A percentile compares a stretch with the other conserved stretches of the same genome.
Conservation (phyloP, 2,329 filamentous ascomycete species). For the Ramularia collo-cygni region DNA sequence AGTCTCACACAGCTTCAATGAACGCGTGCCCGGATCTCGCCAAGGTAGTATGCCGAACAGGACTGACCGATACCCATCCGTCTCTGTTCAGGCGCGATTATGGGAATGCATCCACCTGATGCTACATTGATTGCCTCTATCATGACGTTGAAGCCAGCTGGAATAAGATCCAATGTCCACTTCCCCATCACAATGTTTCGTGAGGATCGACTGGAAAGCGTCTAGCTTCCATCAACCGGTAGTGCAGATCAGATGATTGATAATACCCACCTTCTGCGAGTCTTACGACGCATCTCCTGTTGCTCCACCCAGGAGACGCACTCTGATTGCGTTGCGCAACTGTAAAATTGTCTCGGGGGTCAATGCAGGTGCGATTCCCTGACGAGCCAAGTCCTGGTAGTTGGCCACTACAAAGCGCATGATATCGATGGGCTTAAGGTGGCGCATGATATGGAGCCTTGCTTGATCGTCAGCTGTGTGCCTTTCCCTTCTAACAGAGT, state of each 20-base stretch:
- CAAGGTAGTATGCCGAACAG: too few species aligned
- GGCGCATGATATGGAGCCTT: constrained; percentile 30
- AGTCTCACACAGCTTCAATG: too few species aligned
- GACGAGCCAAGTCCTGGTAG: constrained; percentile 28
- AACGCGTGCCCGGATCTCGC: too few species aligned
- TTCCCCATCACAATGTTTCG: not conserved
- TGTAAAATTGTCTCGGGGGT: constrained; percentile 21
- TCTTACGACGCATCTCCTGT: not conserved
- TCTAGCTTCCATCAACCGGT: not conserved
- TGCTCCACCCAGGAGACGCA: not conserved
- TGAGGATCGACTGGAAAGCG: not conserved
- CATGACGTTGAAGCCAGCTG: not conserved
- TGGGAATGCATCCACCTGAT: not conserved
- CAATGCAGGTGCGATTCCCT: constrained; percentile 30
- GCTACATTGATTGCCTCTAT: not conserved
- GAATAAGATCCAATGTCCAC: not conserved
- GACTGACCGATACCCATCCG: too few species aligned
- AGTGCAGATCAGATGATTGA: not conserved
- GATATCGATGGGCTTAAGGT: constrained; percentile 32
- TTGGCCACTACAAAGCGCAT: constrained; percentile 35
- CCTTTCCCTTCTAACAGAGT: not conserved
- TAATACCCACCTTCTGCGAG: not conserved
- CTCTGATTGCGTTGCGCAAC: constrained; percentile 19
- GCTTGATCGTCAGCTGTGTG: constrained; percentile 27
- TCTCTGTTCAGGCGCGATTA: too few species aligned